Base-by-base conservation (phyloP, 345 rosid genomes). In the Gossypium ekmanianum region DNA sequence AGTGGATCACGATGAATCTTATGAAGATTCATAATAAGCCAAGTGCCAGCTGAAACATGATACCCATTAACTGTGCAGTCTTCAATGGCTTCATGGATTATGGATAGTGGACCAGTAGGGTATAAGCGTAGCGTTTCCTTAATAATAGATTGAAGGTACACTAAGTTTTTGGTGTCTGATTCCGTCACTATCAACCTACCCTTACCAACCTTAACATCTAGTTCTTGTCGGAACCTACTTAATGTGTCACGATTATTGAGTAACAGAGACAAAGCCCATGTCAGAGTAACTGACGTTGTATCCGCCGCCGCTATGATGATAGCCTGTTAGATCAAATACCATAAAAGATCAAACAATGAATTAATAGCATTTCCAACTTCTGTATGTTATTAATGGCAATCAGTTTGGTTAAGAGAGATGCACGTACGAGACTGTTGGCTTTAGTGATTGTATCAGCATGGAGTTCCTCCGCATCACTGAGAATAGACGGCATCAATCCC, bases 121-220 rank as follows among this genome's bases (percentile, higher is more conserved):
- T 78, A 75, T 17, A 84, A 62, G 1, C 85, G 77, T 58, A 86
- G 4, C 2, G 87, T 75, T 76, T 84, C 89, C 74, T 84, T 86
- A 24, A 86, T 64, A 2, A 84, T 62, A 2, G 85, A 81, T 59
- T 80, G 75, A 10, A 83, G 81, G 52, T 81, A 81, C 11, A 64
- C 44, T 44, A 85, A 62, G 43, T 59, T 83, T 11, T 74, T 52
- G 2, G 74, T 54, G 64, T 85, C 79, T 6, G 80, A 56, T 68
- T 85, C 85, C 57, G 3, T 29, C 34, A 29, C 34, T 29, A 78
- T 81, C 50, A 56, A 50, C 51, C 76, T 47, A 2, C 78, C 64
- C 50, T n/a, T 58, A 2, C 85, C 86, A 2, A 80, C 56, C 1
- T 65, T 18, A 3, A 27, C 7, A 47, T 83, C 80, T 16, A 85